Evolutionary conservation across 306 rosid genomes (phyloP), one percentile per base, ranked within the genome.

Genomic region (Ochetophila trinervis): DNA sequence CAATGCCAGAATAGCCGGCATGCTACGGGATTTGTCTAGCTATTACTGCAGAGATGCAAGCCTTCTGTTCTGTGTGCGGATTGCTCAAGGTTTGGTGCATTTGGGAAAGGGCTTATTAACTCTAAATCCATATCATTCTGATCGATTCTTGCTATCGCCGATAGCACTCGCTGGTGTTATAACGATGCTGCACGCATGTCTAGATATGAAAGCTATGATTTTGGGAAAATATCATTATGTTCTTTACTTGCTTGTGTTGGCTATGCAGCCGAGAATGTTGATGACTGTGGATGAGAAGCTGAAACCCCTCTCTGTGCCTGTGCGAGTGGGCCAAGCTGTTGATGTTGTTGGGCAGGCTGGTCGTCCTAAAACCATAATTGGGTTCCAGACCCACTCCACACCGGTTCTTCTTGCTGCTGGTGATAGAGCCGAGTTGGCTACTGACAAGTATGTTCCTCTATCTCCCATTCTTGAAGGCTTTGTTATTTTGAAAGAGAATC

Each of bases 221-320:
- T 68, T 94, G 83, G 95, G 90, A 9, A 94, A 90, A 74, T 90
- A 90, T 72, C 99, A 94, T 69, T 94, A 86, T 59, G 85, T 94
- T 71, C 99, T 94, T 32, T 90, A 94, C 85, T 94, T 90, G 83
- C 88, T 94, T n/a, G 87, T 88, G 63, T 79, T 94, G 85, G 99
- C 99, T 51, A 90, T 94, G 95, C 97, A 94, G 99, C 99, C 99
- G 56, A 85, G 99, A 78, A 94, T 94, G 97, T 78, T 94, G 80
- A 60, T 94, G 81, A 94, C 99, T 1, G 95, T 94, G 75, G 97
- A 90, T n/a, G 96, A 88, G 73, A 82, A 79, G 68, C 83, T 86
- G 17, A 94, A 83, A 74, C 95, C 97, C 23, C 65, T 90, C 1
- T 68, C 97, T 1, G 88, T 90, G 5, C 95, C 99, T 57, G 97